Evolutionary conservation across 2,329 filamentous ascomycete species (phyloP).

Genomic region (Arthrobotrys sphaeroides): DNA sequence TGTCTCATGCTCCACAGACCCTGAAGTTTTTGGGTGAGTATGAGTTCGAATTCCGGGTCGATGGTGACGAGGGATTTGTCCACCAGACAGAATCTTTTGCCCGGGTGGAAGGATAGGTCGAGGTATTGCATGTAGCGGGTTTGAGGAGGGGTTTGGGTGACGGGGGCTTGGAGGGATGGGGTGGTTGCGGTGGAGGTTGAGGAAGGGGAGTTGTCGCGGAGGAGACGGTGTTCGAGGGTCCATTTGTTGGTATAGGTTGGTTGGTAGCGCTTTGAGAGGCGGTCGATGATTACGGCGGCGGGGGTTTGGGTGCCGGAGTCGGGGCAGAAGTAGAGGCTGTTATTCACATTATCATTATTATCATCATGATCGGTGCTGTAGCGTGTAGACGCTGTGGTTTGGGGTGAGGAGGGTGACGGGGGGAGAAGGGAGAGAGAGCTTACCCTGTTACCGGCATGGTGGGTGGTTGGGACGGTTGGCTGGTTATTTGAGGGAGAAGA

Average conservation of each 20-base stretch:
- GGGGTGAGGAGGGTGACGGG: not conserved
- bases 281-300: slow-evolving; percentile 54
- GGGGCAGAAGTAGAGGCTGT: slow-evolving; percentile 57
- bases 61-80: slow-evolving; percentile 55
- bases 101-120: slow-evolving; percentile 56
- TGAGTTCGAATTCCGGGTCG: slow-evolving; percentile 56
- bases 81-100: slow-evolving; percentile 55
- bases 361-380: no score
- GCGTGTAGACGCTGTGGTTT: no score
- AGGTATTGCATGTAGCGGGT: slow-evolving; percentile 57
- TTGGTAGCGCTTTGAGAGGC: slow-evolving; percentile 57
- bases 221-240: slow-evolving; percentile 57
- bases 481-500: not conserved
- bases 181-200: slow-evolving; percentile 10
- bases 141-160: slow-evolving; percentile 5
- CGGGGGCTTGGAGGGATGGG: not conserved
- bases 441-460: slow-evolving; percentile 57
- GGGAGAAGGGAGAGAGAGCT: not conserved
- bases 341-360: not conserved
- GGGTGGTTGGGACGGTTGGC: not conserved
- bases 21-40: slow-evolving; percentile 56
- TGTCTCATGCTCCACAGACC: slow-evolving; percentile 56
- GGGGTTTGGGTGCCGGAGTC: slow-evolving; percentile 54
- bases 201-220: slow-evolving; percentile 54
- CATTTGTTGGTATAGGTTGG: slow-evolving; percentile 54